Evolutionary conservation across 257 asterid genomes (phyloP).

Genomic region (Ajuga chamaepitys): DNA sequence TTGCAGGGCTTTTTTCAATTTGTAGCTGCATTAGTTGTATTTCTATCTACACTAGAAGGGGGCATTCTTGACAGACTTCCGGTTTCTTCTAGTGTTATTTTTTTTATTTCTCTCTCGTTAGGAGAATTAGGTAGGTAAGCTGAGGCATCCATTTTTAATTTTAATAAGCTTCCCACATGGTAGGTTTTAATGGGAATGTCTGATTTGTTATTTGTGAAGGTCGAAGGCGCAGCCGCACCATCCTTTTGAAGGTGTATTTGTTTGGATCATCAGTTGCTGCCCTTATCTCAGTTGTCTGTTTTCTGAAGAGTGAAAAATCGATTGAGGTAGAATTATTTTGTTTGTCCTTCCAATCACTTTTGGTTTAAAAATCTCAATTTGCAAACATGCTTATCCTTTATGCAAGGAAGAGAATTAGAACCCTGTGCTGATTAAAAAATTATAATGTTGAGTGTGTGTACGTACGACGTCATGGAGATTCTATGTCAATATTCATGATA

Average conservation of each 20-base stretch:
- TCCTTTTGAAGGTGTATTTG: constrained; percentile 52
- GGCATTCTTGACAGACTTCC: constrained; percentile 32
- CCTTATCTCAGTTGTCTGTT: constrained; percentile 32
- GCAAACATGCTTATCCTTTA: neutral
- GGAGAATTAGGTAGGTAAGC: constrained; percentile 44
- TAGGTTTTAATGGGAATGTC: neutral
- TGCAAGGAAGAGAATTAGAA: neutral
- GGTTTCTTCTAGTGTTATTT: constrained; percentile 30
- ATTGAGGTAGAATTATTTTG: constrained; percentile 37
- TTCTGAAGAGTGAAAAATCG: constrained; percentile 27
- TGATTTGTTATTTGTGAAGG: constrained; percentile 39
- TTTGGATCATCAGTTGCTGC: constrained; percentile 57
- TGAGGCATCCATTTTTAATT: neutral
- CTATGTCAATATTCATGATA: neutral
- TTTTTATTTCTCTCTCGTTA: constrained; percentile 35
- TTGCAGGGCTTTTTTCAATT: constrained; percentile 29
- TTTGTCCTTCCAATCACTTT: neutral
- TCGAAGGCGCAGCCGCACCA: constrained; percentile 55
- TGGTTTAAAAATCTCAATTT: neutral
- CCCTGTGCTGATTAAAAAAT: neutral
- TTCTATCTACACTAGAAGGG: constrained; percentile 33
- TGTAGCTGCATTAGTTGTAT: constrained; percentile 25
- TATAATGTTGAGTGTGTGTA: neutral
- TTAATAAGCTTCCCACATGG: neutral
- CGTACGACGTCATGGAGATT: neutral